Percentiles rank a stretch among this genome's conserved stretches.
Evolutionary conservation across 2,329 filamentous ascomycete species (phyloP).

Genomic region (Aspergillus sp.): DNA sequence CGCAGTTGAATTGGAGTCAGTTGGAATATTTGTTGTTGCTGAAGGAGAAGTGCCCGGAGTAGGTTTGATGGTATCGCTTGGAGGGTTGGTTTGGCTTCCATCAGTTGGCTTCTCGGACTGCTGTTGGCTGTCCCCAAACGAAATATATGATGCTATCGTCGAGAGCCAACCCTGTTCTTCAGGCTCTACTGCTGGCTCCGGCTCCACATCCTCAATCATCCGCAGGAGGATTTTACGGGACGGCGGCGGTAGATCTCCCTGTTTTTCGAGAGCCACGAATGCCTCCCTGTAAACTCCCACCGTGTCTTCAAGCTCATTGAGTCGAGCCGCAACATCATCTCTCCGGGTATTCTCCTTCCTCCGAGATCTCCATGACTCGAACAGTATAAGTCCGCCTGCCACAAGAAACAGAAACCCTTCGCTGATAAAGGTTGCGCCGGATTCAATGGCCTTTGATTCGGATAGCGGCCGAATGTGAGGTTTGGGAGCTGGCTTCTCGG

Average conservation of each 20-base stretch:
- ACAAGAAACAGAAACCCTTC: conserved; percentile 67
- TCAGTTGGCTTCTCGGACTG: conserved; percentile 12
- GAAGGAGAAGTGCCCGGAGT: not conserved
- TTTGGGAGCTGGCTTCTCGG: conserved; percentile 48
- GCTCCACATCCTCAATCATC: conserved; percentile 39
- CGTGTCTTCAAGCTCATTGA: conserved; percentile 58
- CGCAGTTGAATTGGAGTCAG: not conserved
- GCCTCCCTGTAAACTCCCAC: conserved; percentile 42
- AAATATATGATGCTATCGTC: conserved; percentile 34
- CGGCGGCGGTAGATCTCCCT: conserved; percentile 30
- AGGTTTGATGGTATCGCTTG: not conserved
- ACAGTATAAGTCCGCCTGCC: conserved; percentile 61
- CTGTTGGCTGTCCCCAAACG: conserved; percentile 22
- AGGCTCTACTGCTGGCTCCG: conserved; percentile 27
- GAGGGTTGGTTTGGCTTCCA: conserved; percentile 4
- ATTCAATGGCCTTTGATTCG: conserved; percentile 68
- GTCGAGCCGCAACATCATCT: conserved; percentile 60
- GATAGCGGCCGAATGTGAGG: conserved; percentile 64
- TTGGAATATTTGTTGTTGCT: not conserved
- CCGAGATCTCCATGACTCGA: conserved; percentile 61
- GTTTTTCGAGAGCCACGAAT: conserved; percentile 46
- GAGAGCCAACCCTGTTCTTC: conserved; percentile 35
- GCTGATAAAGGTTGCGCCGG: conserved; percentile 67
- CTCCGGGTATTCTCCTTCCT: conserved; percentile 61
- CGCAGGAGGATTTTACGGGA: conserved; percentile 38